Percentiles rank a stretch among this genome's conserved stretches.
These are phyloP conservation scores for Plasmodium yoelii DNA, from an alignment of 169 alveolate genomes.

Conservation along the genomic window DNA sequence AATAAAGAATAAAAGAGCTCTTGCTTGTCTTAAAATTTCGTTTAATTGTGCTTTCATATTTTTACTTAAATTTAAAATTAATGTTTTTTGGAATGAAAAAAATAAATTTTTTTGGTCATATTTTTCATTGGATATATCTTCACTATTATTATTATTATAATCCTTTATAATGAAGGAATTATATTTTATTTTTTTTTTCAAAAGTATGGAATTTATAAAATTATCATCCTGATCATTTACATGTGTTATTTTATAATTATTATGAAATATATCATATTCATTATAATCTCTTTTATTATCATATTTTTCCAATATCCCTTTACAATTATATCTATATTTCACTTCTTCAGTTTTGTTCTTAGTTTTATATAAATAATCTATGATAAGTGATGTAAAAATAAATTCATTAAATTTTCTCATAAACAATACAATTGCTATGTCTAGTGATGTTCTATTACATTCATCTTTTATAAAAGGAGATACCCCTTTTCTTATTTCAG, in stretches of 20 bases:
- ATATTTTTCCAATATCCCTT: neutral
- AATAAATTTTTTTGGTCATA: neutral
- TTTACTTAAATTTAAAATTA: constrained; percentile 16
- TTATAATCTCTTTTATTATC: constrained; percentile 4
- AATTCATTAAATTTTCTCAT: constrained; percentile 60
- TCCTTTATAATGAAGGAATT: neutral
- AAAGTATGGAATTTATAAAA: neutral
- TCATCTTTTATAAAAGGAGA: constrained; percentile 78
- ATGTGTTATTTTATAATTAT: neutral
- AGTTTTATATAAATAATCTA: constrained; percentile 34
- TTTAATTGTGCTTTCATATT: constrained; percentile 22
- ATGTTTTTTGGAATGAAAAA: neutral
- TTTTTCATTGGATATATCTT: neutral
- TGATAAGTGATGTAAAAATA: constrained; percentile 49
- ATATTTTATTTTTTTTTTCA: constrained; percentile 11
- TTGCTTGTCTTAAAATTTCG: constrained; percentile 17
- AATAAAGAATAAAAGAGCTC: constrained; percentile 48
- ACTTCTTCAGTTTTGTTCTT: neutral
- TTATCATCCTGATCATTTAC: neutral
- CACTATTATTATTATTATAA: neutral
- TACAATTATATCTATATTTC: neutral
- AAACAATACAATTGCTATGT: constrained; percentile 70
- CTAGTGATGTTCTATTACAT: constrained; percentile 79
- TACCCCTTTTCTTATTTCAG: constrained; percentile 78
- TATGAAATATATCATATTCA: neutral